These are phyloP conservation scores for Coemansia sp. DNA, from an alignment of 192 early-diverging fungal genomes.

Conservation along the genomic window DNA sequence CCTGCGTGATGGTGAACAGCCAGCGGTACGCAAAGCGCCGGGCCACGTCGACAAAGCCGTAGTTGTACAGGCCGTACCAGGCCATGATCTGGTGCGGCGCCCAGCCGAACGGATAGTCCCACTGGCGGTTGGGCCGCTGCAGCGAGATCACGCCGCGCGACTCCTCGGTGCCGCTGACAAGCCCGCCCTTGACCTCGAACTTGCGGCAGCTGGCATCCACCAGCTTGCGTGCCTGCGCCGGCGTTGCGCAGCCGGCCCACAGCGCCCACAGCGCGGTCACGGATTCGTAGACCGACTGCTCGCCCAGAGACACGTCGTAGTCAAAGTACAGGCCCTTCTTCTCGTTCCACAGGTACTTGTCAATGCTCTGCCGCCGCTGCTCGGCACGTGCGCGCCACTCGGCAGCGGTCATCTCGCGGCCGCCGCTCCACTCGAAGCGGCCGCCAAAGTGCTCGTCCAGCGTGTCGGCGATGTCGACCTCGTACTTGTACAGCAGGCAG, in stretches of 20 bases:
- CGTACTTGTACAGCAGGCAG: slow-evolving; percentile 93
- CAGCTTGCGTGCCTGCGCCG: slow-evolving; percentile 76
- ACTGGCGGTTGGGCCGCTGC: slow-evolving; percentile 90
- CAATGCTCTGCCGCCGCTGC: slow-evolving; percentile 63
- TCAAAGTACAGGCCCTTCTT: slow-evolving; percentile 82
- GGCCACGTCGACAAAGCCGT: slow-evolving; percentile 74
- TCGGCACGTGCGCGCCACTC: slow-evolving; percentile 70
- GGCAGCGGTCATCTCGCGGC: slow-evolving; percentile 51
- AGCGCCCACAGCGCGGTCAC: slow-evolving; percentile 89
- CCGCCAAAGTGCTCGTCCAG: slow-evolving; percentile 66
- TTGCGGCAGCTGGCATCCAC: slow-evolving; percentile 66
- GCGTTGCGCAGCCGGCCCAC: slow-evolving; percentile 84
- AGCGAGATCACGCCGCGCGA: slow-evolving; percentile 82
- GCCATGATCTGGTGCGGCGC: slow-evolving; percentile 99
- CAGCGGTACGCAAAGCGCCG: slow-evolving; percentile 88
- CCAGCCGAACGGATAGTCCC: slow-evolving; percentile 95
- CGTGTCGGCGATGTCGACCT: slow-evolving; percentile 81
- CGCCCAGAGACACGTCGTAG: slow-evolving; percentile 73
- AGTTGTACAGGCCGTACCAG: slow-evolving; percentile 87
- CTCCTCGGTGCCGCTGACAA: slow-evolving; percentile 90
- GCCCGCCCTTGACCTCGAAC: slow-evolving; percentile 89
- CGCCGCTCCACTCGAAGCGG: slow-evolving; percentile 44
- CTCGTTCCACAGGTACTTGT: slow-evolving; percentile 86
- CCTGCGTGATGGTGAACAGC: slow-evolving; percentile 91
- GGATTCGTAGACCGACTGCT: slow-evolving; percentile 80